Evolutionary conservation across 805 yeast genomes (phyloP).

Genomic region (Myxozyma lipomycoides): DNA sequence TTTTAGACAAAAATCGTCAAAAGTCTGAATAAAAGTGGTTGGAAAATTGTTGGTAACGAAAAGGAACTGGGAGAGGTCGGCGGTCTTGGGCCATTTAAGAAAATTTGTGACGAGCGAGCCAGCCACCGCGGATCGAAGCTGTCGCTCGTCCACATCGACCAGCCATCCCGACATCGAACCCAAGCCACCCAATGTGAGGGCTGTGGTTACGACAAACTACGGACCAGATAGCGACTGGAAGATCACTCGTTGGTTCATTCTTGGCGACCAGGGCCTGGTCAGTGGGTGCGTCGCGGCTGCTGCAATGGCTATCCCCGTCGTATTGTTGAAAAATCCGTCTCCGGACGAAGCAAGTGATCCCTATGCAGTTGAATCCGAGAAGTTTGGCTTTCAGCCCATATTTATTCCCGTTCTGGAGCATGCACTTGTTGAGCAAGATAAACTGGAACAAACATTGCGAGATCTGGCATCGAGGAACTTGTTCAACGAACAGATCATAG

Average conservation of each 20-base stretch:
- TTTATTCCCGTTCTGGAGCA: slow-evolving; percentile 78
- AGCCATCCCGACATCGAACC: too few relatives aligned
- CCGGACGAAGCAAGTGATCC: slow-evolving; percentile 10
- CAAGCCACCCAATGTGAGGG: too few relatives aligned
- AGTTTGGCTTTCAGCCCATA: slow-evolving; percentile 15
- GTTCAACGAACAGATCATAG: slow-evolving; percentile 44
- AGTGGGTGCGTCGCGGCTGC: neutral
- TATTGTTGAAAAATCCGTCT: slow-evolving; percentile 19
- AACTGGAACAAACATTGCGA: slow-evolving; percentile 44
- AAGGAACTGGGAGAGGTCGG: too few relatives aligned
- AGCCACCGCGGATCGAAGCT: neutral
- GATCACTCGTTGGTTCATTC: too few relatives aligned
- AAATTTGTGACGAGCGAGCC: neutral
- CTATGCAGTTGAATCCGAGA: slow-evolving; percentile 11
- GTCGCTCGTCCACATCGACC: neutral
- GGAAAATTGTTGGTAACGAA: neutral
- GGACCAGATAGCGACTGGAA: too few relatives aligned
- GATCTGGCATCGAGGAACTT: slow-evolving; percentile 6
- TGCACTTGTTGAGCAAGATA: slow-evolving; percentile 48
- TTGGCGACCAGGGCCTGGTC: too few relatives aligned
- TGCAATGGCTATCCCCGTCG: neutral
- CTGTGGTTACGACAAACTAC: too few relatives aligned
- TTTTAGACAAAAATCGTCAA: neutral
- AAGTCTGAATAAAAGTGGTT: neutral
- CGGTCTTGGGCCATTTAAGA: too few relatives aligned